These are phyloP conservation scores for Colletotrichum godetiae DNA, from an alignment of 2,329 filamentous ascomycete species.

Conservation along the genomic window DNA sequence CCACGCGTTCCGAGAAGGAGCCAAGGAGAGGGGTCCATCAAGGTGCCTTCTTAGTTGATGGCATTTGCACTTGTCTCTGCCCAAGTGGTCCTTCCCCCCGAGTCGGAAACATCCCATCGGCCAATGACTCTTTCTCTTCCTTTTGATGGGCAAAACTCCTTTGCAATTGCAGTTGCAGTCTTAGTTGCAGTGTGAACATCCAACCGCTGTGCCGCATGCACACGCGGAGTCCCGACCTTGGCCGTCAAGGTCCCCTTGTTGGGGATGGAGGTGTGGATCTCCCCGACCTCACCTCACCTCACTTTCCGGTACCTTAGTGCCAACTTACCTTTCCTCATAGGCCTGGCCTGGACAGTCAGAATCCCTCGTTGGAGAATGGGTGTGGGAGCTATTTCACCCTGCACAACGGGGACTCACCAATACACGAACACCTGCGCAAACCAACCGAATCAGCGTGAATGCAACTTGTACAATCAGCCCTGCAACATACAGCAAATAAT, in stretches of 20 bases:
- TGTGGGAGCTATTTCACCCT: not conserved
- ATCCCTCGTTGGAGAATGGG: not conserved
- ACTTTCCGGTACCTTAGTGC: too few species aligned
- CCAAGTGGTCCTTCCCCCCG: not conserved
- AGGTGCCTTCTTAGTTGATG: conserved; percentile 10
- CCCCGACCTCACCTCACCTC: conserved; percentile 1
- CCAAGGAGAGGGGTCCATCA: conserved; percentile 19
- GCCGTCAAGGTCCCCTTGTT: conserved; percentile 22
- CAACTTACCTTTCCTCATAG: too few species aligned
- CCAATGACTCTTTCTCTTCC: not conserved
- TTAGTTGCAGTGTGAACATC: not conserved
- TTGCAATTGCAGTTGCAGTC: not conserved
- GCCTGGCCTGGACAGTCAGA: not conserved
- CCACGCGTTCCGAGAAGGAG: not conserved
- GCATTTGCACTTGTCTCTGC: not conserved
- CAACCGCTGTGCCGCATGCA: conserved; percentile 22
- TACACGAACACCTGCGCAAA: not conserved
- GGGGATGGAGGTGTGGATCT: not conserved
- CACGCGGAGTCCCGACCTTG: conserved; percentile 1
- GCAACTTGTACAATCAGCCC: not conserved
- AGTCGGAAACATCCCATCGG: conserved; percentile 5
- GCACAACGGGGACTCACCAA: too few species aligned
- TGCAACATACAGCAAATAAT: not conserved
- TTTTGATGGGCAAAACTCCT: not conserved
- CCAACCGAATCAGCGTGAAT: not conserved